Base-by-base conservation (phyloP, 31 red algal genomes). In the Endocladia muricata region DNA sequence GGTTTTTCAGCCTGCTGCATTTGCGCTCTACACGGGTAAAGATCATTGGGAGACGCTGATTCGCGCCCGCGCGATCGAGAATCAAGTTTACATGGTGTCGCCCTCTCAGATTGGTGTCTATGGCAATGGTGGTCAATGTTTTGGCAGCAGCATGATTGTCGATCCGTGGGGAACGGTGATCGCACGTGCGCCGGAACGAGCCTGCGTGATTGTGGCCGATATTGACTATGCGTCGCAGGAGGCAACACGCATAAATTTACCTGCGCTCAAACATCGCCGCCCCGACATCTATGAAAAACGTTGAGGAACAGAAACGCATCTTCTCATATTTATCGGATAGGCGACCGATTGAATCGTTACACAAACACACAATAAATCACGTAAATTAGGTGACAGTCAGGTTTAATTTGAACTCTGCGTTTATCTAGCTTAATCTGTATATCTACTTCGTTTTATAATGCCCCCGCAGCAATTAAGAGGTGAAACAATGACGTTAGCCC, bases 21-120 rank as follows among this genome's bases (percentile, higher is more conserved):
- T 99, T 77, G 95, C 95, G 54, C 80, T 95, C 79, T 95, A 92
- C 15, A 99, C 96, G 1, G 96, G 96, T 1, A 92, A 92, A 1
- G 89, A 88, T 34, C 96, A 99, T 52, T 99, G 96, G 96, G 96
- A 99, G 68, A 70, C 95, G 28, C 64, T 99, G 15, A 31, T 89
- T 42, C 42, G 92, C 23, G 89, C 92, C 0, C 70, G 96, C 4
- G 96, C 92, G 8, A 37, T 99, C 25, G 96, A 99, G 61, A 95
- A 95, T 73, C 96, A 99, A 61, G 58, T 93, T 4, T 95, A 49
- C 41, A 92, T 99, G 17, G 88, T 68, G 29, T 78, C 88, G 22
- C 92, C 88, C 67, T 90, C 86, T 7, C 96, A 91, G 17, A 84
- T 89, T 37, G 32, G 89, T n/a, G 57, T 39, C 21, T 41, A 68